Evolutionary conservation across 495 filamentous ascomycete genomes (phyloP).

Genomic region (Aspergillus mulundensis): DNA sequence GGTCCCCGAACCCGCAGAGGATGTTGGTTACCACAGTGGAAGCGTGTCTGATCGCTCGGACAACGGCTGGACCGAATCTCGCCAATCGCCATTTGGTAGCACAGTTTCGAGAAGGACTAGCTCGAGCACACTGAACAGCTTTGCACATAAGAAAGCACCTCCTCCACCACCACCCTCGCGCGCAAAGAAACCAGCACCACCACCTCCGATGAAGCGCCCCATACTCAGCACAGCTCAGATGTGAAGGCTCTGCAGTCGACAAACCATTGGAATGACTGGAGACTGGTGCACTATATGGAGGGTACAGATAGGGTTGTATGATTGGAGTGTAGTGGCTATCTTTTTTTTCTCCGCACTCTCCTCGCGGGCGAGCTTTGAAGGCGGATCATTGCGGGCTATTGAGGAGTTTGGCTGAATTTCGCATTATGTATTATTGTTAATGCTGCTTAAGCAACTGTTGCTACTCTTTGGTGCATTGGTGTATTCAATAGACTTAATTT

Average conservation of each 20-base stretch:
- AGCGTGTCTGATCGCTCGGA: slow-evolving; percentile 58
- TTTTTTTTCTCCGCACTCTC: slow-evolving; percentile 7
- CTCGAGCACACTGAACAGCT: slow-evolving; percentile 41
- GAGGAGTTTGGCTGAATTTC: background rate
- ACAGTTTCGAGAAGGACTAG: slow-evolving; percentile 54
- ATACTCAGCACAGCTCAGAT: slow-evolving; percentile 31
- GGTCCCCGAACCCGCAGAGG: slow-evolving; percentile 57
- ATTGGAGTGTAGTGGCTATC: background rate
- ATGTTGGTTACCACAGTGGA: slow-evolving; percentile 48
- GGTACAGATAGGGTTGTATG: background rate
- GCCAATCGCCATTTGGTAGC: slow-evolving; percentile 60
- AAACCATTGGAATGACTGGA: background rate
- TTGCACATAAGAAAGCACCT: slow-evolving; percentile 61
- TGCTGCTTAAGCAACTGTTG: background rate
- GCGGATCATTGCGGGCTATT: background rate
- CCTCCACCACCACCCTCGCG: slow-evolving; percentile 80
- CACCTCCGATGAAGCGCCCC: slow-evolving; percentile 47
- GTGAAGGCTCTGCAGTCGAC: no score
- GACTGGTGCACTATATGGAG: no score
- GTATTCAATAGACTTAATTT: no score
- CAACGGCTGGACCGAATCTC: slow-evolving; percentile 53
- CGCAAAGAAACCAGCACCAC: slow-evolving; percentile 71
- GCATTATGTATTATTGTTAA: slow-evolving; percentile 13
- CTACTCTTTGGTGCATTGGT: no score
- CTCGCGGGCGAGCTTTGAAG: slow-evolving; percentile 10